Evolutionary conservation across 129 eudicot species (phyloP).

Genomic region (Calendula officinalis): DNA sequence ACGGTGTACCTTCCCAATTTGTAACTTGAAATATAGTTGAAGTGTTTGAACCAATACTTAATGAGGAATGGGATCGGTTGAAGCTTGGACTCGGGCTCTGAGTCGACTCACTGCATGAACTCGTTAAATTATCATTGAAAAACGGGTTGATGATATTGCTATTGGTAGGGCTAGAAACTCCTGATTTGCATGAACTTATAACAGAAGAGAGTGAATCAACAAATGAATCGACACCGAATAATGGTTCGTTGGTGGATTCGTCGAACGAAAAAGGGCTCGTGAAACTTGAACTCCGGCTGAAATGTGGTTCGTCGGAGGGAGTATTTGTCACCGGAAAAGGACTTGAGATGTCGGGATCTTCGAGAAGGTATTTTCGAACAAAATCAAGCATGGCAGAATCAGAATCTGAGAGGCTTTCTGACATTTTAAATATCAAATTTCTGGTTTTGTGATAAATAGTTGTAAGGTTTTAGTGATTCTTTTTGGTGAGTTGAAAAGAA

Average conservation of each 20-base stretch:
- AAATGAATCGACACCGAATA: slow-evolving; percentile 28
- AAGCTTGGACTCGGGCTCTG: slow-evolving; percentile 25
- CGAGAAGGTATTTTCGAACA: slow-evolving; percentile 35
- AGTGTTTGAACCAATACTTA: slow-evolving; percentile 14
- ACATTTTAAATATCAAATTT: slow-evolving; percentile 23
- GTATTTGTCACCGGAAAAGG: slow-evolving; percentile 25
- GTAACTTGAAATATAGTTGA: slow-evolving; percentile 27
- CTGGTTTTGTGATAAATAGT: slow-evolving; percentile 1
- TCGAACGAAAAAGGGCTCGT: slow-evolving; percentile 30
- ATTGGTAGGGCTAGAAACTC: slow-evolving; percentile 13
- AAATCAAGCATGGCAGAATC: slow-evolving; percentile 51
- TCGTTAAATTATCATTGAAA: slow-evolving; percentile 20
- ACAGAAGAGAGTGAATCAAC: slow-evolving; percentile 35
- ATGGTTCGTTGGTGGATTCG: slow-evolving; percentile 12
- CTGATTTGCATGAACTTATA: slow-evolving; percentile 24
- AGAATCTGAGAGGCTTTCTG: slow-evolving; percentile 43
- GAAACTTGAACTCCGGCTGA: slow-evolving; percentile 36
- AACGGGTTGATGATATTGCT: slow-evolving; percentile 11
- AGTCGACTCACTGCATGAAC: slow-evolving; percentile 33
- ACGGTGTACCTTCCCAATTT: slow-evolving; percentile 27
- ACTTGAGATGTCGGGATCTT: slow-evolving; percentile 29
- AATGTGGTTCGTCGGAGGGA: slow-evolving; percentile 16
- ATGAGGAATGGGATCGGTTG: slow-evolving; percentile 22
- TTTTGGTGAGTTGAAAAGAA: slow-evolving; percentile 13
- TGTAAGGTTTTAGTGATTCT: background rate